Evolutionary conservation across 768 basidiomycete species (phyloP).

Genomic region (Lactifluus pinguis): DNA sequence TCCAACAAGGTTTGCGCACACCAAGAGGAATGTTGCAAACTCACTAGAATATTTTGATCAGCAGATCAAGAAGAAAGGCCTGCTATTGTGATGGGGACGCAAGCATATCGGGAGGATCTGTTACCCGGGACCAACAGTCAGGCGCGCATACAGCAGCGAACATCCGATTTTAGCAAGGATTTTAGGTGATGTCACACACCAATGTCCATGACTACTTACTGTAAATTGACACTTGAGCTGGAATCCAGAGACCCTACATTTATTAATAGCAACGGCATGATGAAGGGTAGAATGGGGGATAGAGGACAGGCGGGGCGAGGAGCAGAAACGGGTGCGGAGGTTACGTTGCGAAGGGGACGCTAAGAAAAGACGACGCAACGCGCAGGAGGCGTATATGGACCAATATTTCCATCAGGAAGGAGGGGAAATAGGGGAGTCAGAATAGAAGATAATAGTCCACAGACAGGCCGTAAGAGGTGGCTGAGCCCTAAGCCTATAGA

Average conservation of each 20-base stretch:
- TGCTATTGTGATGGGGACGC: no score
- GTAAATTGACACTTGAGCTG: not conserved
- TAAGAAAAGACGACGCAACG: conserved; percentile 12
- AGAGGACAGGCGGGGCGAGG: no score
- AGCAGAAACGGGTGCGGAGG: not conserved
- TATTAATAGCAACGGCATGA: not conserved
- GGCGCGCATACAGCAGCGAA: not conserved
- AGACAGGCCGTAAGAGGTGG: conserved; percentile 3
- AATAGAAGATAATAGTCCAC: conserved; percentile 17
- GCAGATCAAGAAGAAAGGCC: no score
- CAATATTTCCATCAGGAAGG: conserved; percentile 20
- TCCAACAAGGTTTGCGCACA: no score
- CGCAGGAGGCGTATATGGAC: conserved; percentile 18
- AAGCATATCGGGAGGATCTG: not conserved
- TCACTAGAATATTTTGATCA: no score
- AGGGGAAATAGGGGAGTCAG: conserved; percentile 16
- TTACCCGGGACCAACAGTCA: not conserved
- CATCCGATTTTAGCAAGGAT: no score
- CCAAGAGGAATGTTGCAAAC: no score
- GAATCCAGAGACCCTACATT: not conserved
- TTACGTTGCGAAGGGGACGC: conserved; percentile 7
- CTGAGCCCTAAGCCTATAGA: no score
- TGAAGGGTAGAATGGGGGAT: no score
- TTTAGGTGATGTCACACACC: no score
- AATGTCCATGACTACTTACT: no score